These are phyloP conservation scores for Cercospora beticola DNA, from an alignment of 2,329 filamentous ascomycete genomes.

Conservation along the genomic window DNA sequence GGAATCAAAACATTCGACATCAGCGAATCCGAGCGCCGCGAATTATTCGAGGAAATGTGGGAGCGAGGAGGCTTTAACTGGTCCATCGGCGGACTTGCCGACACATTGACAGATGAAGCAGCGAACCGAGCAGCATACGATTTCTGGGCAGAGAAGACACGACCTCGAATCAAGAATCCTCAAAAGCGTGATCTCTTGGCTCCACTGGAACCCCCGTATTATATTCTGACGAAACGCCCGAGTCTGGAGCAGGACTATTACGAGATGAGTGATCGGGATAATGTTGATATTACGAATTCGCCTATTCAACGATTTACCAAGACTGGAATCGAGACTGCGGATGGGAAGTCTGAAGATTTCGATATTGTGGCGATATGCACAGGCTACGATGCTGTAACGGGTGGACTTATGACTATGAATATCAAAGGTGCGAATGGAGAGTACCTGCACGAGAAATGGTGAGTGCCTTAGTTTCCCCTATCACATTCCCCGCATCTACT, in stretches of 20 bases:
- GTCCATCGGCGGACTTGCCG: constrained; percentile 10
- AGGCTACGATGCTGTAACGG: not conserved
- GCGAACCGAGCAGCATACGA: constrained; percentile 33
- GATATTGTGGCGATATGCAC: not conserved
- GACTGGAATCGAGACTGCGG: not conserved
- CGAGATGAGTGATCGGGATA: constrained; percentile 38
- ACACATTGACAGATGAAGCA: constrained; percentile 9
- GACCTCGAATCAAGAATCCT: constrained; percentile 46
- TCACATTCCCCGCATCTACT: not conserved
- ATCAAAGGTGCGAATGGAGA: not conserved
- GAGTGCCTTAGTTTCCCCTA: not conserved
- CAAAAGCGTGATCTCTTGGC: constrained; percentile 47
- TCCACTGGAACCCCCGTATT: constrained; percentile 43
- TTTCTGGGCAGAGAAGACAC: constrained; percentile 49
- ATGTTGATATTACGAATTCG: constrained; percentile 44
- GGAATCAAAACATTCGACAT: not conserved
- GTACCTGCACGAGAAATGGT: not conserved
- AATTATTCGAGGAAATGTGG: not conserved
- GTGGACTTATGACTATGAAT: not conserved
- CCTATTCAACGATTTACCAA: constrained; percentile 43
- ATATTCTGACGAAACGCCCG: constrained; percentile 48
- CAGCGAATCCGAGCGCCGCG: not conserved
- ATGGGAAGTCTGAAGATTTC: not conserved
- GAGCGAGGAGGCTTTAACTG: constrained; percentile 36
- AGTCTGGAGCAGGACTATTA: constrained; percentile 49